Conservation (phyloP, 768 basidiomycete species). For the Termitomyces sp. region DNA sequence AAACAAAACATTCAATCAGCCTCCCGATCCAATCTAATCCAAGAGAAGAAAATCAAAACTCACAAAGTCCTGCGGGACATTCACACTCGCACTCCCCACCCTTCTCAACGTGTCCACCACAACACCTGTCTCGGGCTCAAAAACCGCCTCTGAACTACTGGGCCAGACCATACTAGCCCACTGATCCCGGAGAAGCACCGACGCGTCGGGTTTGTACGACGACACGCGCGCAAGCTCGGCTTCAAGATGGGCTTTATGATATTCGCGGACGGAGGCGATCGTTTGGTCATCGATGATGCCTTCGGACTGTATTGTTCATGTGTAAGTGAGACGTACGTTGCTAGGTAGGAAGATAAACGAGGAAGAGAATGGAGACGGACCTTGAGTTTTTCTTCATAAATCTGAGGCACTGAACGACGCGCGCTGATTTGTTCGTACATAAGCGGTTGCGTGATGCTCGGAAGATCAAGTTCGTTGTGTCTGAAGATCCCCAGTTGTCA, state of each 20-base stretch:
- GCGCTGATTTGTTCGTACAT: constrained; percentile 89
- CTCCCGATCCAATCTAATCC: background rate
- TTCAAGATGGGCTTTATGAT: constrained; percentile 62
- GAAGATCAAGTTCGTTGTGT: constrained; percentile 87
- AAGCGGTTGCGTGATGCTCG: constrained; percentile 78
- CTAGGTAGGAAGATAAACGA: background rate
- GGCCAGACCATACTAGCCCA: constrained; percentile 73
- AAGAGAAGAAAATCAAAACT: background rate
- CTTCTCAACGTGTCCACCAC: constrained; percentile 39
- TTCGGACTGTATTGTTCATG: constrained; percentile 30
- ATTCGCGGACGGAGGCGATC: constrained; percentile 43
- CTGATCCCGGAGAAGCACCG: constrained; percentile 58
- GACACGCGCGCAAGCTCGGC: constrained; percentile 46
- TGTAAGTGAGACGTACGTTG: background rate
- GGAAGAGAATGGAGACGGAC: constrained; percentile 32
- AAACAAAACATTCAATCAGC: constrained; percentile 20
- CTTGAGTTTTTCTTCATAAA: constrained; percentile 76
- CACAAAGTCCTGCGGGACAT: constrained; percentile 56
- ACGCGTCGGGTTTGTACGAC: constrained; percentile 40
- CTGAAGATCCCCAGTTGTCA: constrained; percentile 25
- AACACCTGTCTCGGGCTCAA: constrained; percentile 66
- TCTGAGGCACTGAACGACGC: constrained; percentile 68
- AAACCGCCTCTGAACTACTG: constrained; percentile 41
- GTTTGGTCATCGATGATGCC: constrained; percentile 45
- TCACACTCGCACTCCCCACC: constrained; percentile 68